Evolutionary conservation across 495 filamentous ascomycete genomes (phyloP).

Genomic region (Amphirosellinia nigrospora): DNA sequence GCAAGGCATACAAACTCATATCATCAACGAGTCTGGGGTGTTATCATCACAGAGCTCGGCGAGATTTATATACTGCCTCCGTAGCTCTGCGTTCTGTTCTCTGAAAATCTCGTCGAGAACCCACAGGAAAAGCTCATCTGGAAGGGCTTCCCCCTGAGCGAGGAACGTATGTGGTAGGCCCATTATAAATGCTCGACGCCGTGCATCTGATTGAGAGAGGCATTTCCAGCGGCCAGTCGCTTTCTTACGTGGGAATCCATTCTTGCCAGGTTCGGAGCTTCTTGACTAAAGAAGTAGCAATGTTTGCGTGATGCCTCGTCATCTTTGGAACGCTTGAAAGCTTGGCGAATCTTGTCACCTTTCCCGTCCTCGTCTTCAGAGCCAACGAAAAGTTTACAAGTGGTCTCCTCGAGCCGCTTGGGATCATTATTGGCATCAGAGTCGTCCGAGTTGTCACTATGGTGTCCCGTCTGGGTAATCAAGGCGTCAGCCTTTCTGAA

Average conservation of each 20-base stretch:
- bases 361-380: conserved; percentile 60
- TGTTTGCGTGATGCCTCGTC: conserved; percentile 58
- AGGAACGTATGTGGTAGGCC: conserved; percentile 70
- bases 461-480: conserved; percentile 31
- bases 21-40: conserved; percentile 47
- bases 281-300: conserved; percentile 71
- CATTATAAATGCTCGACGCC: conserved; percentile 70
- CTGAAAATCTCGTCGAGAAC: conserved; percentile 70
- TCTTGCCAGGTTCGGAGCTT: conserved; percentile 30
- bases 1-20: conserved; percentile 44
- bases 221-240: conserved; percentile 46
- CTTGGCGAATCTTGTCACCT: conserved; percentile 66
- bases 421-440: conserved; percentile 33
- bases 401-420: conserved; percentile 40
- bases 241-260: conserved; percentile 40
- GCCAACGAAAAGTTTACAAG: conserved; percentile 53
- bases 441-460: conserved; percentile 28
- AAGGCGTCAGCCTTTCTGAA: conserved; percentile 41
- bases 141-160: conserved; percentile 55
- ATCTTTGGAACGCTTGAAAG: conserved; percentile 77
- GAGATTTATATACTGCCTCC: conserved; percentile 66
- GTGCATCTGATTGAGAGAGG: conserved; percentile 54
- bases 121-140: conserved; percentile 77
- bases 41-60: conserved; percentile 45
- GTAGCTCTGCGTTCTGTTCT: conserved; percentile 66